A percentile compares a stretch with the other conserved stretches of the same genome.
These are phyloP conservation scores for Parastagonospora avenae DNA, from an alignment of 2,329 filamentous ascomycete genomes.

Conservation along the genomic window DNA sequence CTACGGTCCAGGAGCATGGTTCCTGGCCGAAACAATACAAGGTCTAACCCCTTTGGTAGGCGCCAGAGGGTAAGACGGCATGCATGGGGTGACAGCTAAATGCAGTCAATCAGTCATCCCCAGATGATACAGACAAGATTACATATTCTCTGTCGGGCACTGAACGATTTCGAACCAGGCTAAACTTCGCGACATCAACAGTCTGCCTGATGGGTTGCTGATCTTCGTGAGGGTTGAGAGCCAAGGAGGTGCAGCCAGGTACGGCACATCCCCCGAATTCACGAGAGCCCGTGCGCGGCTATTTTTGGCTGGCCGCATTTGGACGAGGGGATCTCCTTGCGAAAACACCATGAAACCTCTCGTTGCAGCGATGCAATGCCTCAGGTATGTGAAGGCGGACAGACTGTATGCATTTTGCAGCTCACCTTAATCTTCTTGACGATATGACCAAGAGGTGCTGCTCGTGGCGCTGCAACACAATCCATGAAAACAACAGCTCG, in stretches of 20 bases:
- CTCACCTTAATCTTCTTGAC: too few species aligned
- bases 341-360: not conserved
- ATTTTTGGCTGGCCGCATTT: slow-evolving; percentile 1
- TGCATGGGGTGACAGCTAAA: not conserved
- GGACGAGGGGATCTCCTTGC: not conserved
- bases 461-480: too few species aligned
- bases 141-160: too few species aligned
- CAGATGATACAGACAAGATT: too few species aligned
- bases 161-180: too few species aligned
- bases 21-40: not conserved
- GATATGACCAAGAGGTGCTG: too few species aligned
- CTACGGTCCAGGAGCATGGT: slow-evolving; percentile 1
- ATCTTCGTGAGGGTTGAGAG: not conserved
- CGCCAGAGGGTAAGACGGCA: not conserved
- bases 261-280: not conserved
- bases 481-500: too few species aligned
- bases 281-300: slow-evolving; percentile 3
- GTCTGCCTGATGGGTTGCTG: too few species aligned
- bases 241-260: not conserved
- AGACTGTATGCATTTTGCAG: too few species aligned
- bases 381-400: not conserved
- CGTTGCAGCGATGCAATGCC: not conserved
- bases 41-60: slow-evolving; percentile 2
- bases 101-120: not conserved
- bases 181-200: too few species aligned